Evolutionary conservation across 768 basidiomycete species (phyloP).

Genomic region (Lentinus tigrinus): DNA sequence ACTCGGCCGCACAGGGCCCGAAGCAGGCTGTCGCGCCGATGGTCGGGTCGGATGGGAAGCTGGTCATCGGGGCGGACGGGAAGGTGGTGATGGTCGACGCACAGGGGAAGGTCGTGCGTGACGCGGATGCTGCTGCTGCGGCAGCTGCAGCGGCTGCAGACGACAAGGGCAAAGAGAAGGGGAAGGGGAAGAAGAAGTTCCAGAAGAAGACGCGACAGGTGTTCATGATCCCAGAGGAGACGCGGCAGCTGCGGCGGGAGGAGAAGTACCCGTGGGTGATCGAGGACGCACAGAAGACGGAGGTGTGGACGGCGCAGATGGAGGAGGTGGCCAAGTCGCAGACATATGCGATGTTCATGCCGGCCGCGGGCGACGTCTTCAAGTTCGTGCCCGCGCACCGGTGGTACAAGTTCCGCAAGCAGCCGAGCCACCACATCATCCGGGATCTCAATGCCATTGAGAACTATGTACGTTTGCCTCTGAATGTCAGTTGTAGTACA

Average conservation of each 20-base stretch:
- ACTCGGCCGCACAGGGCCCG: conserved; percentile 30
- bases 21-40: conserved; percentile 66
- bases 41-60: conserved; percentile 82
- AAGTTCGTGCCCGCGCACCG: conserved; percentile 85
- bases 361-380: conserved; percentile 77
- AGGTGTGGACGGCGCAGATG: conserved; percentile 80
- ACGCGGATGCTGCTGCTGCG: conserved; percentile 30
- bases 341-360: conserved; percentile 83
- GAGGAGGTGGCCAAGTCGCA: conserved; percentile 72
- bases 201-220: conserved; percentile 85
- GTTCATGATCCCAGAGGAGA: conserved; percentile 76
- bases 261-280: conserved; percentile 92
- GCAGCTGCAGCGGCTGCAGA: conserved; percentile 46
- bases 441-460: conserved; percentile 68
- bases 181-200: conserved; percentile 33
- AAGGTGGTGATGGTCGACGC: conserved; percentile 79
- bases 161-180: conserved; percentile 22
- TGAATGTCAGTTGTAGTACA: not conserved
- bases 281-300: conserved; percentile 71
- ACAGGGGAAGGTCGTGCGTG: conserved; percentile 69
- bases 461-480: conserved; percentile 51
- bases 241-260: conserved; percentile 76
- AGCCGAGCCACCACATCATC: conserved; percentile 71
- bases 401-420: conserved; percentile 93
- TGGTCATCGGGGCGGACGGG: conserved; percentile 75